phyloP scores from a whole-genome alignment of 2,329 filamentous ascomycete genomes.

The Colletotrichum abscissum region DNA sequence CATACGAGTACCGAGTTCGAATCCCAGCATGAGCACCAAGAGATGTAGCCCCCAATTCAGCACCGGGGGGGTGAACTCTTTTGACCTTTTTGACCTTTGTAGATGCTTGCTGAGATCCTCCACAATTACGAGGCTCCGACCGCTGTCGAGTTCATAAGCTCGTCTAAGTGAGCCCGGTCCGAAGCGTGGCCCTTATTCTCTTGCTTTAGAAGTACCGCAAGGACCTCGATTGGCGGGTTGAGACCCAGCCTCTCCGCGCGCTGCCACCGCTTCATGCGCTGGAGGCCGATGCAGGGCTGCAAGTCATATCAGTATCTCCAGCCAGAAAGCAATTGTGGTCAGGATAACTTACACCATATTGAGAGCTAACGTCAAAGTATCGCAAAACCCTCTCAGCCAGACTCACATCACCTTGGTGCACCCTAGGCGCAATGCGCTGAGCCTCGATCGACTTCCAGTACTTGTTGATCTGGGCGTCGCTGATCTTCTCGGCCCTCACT shows the following conservation, averaged over 20 bases:
- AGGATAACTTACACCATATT: slow-evolving; percentile 83
- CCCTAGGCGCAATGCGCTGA: slow-evolving; percentile 73
- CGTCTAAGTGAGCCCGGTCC: slow-evolving; percentile 81
- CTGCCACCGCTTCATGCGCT: slow-evolving; percentile 86
- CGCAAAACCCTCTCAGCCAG: slow-evolving; percentile 87
- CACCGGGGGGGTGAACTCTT: too few species aligned
- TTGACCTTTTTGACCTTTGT: not conserved
- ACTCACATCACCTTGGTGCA: slow-evolving; percentile 81
- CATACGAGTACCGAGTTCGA: too few species aligned
- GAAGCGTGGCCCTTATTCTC: slow-evolving; percentile 64
- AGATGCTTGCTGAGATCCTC: not conserved
- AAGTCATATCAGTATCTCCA: not conserved
- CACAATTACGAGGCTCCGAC: slow-evolving; percentile 44
- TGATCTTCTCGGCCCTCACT: slow-evolving; percentile 71
- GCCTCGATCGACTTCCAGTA: slow-evolving; percentile 84
- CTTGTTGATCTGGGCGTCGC: slow-evolving; percentile 74
- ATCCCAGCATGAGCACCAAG: too few species aligned
- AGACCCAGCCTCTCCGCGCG: slow-evolving; percentile 85
- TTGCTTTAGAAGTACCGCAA: slow-evolving; percentile 84
- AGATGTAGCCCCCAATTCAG: too few species aligned
- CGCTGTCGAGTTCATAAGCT: slow-evolving; percentile 64
- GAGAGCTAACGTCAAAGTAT: slow-evolving; percentile 91
- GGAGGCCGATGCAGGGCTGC: slow-evolving; percentile 89
- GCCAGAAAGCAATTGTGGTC: not conserved
- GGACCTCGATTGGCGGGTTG: slow-evolving; percentile 89